Evolutionary conservation across 345 rosid genomes (phyloP).

Genomic region (Combretum micranthum): DNA sequence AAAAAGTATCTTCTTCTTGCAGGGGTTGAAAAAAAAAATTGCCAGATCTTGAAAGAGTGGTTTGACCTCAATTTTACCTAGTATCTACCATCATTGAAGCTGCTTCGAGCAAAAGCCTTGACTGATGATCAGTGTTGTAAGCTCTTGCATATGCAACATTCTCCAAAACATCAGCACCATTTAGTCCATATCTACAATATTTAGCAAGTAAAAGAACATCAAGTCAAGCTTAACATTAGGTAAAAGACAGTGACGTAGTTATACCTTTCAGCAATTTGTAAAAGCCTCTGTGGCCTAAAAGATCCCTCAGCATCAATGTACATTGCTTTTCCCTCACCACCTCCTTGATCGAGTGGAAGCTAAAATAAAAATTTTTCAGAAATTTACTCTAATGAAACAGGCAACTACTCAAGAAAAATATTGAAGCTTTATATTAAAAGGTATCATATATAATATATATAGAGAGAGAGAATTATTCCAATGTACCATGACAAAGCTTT

Average conservation of each 20-base stretch:
- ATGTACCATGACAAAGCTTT: too few relatives aligned
- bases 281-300: slow-evolving; percentile 89
- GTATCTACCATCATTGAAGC: slow-evolving; percentile 99
- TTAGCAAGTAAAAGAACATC: not conserved
- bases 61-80: slow-evolving; percentile 29
- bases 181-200: slow-evolving; percentile 67
- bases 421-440: not conserved
- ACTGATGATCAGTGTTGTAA: slow-evolving; percentile 96
- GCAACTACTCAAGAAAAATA: not conserved
- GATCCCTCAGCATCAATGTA: slow-evolving; percentile 99
- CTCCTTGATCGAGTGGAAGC: slow-evolving; percentile 99
- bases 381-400: not conserved
- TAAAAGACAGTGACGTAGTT: not conserved
- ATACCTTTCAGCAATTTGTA: slow-evolving; percentile 92
- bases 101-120: slow-evolving; percentile 95
- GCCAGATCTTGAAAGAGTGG: not conserved
- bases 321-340: slow-evolving; percentile 97
- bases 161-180: slow-evolving; percentile 94
- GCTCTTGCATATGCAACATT: slow-evolving; percentile 98
- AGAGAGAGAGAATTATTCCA: too few relatives aligned
- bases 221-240: slow-evolving; percentile 4
- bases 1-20: not conserved
- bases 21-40: not conserved
- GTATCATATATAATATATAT: not conserved
- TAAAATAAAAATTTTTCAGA: slow-evolving; percentile 22